Base-by-base conservation (phyloP, 2,329 filamentous ascomycete species). In the Trichoderma cornu-damae region DNA sequence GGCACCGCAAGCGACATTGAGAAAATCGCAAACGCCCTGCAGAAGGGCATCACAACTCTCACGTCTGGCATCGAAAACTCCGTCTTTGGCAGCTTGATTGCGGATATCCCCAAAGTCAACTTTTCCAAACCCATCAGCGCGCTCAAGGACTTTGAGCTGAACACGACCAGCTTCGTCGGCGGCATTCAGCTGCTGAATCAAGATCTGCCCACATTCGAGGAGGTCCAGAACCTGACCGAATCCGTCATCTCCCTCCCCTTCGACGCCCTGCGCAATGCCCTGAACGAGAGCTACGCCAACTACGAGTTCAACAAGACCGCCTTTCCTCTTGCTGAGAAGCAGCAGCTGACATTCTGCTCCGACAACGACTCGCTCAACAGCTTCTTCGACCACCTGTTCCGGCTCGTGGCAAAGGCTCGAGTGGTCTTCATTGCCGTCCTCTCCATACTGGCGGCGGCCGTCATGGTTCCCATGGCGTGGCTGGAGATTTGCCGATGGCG, bases 311-410 rank as follows among this genome's bases (percentile, higher is more conserved):
- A 96, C 68, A 80, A 85, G 14, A 82, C 83, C 11, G 73, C 87
- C 8, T 93, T 99, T 65, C 90, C 92, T 0, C 80, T 96, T 2
- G 91, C 94, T 1, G 76, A 86, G 64, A 96, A 96, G 75, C 81
- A 95, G 71, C 76, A 84, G 35, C 78, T 99, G 53, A 86, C 81
- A 1, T 97, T 99, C 75, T 99, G 94, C 76, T 90, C 90, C 40
- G 84, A 90, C 68, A 90, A 94, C 73, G 81, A 89, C 62, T 84
- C 82, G 30, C 88, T 99, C 71, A 84, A 86, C 67, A 79, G 85
- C 62, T 97, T 97, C 77, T 99, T 99, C 71, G 76, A 86, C 57
- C 78, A 78, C 11, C 77, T 97, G 1, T 83, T 84, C 50, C 73
- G 82, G 24, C 77, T 90, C 43, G 82, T 87, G n/a, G 74, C 79